Conservation (phyloP, 805 yeast genomes). For the Teunomyces cretensis region DNA sequence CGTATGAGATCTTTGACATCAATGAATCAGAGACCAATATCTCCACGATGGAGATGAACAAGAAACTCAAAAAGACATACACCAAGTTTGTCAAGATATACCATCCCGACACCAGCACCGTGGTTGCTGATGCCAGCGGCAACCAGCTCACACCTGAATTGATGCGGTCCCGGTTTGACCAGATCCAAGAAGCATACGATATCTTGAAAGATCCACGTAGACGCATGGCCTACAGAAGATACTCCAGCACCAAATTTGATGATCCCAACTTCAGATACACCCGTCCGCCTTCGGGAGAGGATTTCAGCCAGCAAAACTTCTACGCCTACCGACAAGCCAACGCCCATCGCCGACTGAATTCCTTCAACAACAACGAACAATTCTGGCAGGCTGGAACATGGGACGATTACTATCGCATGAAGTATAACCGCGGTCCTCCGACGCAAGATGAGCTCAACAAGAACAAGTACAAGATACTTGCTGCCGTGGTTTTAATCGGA, state of each 20-base stretch:
- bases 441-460: slow-evolving; percentile 40
- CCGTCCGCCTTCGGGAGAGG: slow-evolving; percentile 2
- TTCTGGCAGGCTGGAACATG: slow-evolving; percentile 66
- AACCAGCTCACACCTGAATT: slow-evolving; percentile 26
- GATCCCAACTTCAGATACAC: slow-evolving; percentile 8
- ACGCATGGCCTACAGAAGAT: slow-evolving; percentile 28
- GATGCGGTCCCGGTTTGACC: slow-evolving; percentile 33
- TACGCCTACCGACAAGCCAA: slow-evolving; percentile 39
- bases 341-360: slow-evolving; percentile 33
- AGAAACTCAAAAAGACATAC: slow-evolving; percentile 38
- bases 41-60: slow-evolving; percentile 52
- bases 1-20: slow-evolving; percentile 61
- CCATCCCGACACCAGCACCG: slow-evolving; percentile 68
- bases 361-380: slow-evolving; percentile 35
- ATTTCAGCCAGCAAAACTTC: slow-evolving; percentile 17
- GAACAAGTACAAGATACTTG: slow-evolving; percentile 44
- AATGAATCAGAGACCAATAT: slow-evolving; percentile 32
- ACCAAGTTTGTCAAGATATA: slow-evolving; percentile 60
- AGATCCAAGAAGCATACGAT: slow-evolving; percentile 38
- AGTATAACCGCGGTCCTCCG: slow-evolving; percentile 36
- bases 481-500: slow-evolving; percentile 37
- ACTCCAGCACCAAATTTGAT: slow-evolving; percentile 20
- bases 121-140: slow-evolving; percentile 28
- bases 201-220: slow-evolving; percentile 51
- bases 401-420: slow-evolving; percentile 58